These are phyloP conservation scores for Mollisiaceae sp. DNA, from an alignment of 2,329 filamentous ascomycete species.

Conservation along the genomic window DNA sequence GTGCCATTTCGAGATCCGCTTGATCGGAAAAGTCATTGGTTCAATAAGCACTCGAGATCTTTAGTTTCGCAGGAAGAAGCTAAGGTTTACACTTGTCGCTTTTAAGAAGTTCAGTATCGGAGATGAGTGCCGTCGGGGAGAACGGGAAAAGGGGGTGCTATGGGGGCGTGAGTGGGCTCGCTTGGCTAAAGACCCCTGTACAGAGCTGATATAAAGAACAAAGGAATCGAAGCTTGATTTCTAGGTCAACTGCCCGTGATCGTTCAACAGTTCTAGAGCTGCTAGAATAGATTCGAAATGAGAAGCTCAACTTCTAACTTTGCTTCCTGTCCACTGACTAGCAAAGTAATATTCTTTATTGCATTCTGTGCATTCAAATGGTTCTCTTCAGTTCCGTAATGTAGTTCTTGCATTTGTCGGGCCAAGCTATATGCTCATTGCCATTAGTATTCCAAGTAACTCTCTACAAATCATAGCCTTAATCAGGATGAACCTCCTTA, in stretches of 20 bases:
- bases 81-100: not conserved
- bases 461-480: not conserved
- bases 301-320: not conserved
- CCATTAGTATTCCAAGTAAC: not conserved
- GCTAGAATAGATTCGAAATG: not conserved
- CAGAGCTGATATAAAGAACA: too few relatives aligned
- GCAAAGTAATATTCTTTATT: too few relatives aligned
- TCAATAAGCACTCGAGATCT: not conserved
- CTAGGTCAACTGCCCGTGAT: too few relatives aligned
- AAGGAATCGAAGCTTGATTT: too few relatives aligned
- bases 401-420: not conserved
- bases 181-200: not conserved
- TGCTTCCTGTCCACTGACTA: not conserved
- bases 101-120: not conserved
- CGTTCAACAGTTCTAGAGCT: too few relatives aligned
- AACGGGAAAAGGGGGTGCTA: not conserved
- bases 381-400: not conserved
- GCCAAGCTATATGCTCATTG: not conserved
- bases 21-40: not conserved
- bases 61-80: not conserved
- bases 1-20: not conserved
- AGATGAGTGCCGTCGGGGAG: constrained; percentile 8
- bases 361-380: too few relatives aligned
- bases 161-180: not conserved
- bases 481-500: not conserved